Evolutionary conservation across 768 basidiomycete genomes (phyloP), one percentile per base, ranked within the genome.

Genomic region (Pleurotus sapidus): DNA sequence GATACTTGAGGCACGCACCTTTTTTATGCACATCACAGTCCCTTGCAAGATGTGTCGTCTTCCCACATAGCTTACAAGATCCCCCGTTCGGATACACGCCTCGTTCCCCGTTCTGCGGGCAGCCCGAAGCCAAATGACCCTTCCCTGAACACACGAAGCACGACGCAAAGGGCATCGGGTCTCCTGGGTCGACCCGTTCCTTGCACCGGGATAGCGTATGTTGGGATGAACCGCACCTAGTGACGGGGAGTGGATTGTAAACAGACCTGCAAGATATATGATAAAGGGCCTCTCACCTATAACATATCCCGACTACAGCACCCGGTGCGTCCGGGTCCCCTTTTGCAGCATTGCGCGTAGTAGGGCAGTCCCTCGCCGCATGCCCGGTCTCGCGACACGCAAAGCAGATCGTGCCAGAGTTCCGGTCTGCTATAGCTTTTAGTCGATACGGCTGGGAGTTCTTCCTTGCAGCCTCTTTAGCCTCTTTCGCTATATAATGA

Each of bases 61-160:
- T 84, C 6, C 88, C 86, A 65, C 95, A 98, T 7, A 97, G 76
- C 65, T 93, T 95, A 66, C 95, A 98, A 57, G 78, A 83, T 2
- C 95, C 95, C 23, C 94, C 94, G 59, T 96, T 89, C 0, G 93
- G 92, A 63, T 97, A 97, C 23, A 96, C 78, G 0, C 95, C 93
- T 63, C 84, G 89, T 0, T 78, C 79, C 60, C 81, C 80, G 66
- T 97, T 97, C 63, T 87, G 72, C 0, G 91, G 89, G 70, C 95
- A 98, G 12, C 82, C 72, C 1, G 90, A 87, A 2, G 92, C 91
- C 1, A 98, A 80, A 66, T 98, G 95, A 1, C 95, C 95, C 63
- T 81, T 87, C 3, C 77, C 79, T 3, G 83, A 84, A 67, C 95
- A 98, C 17, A 98, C 89, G 67, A 94, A 98, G 72, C 95, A 98